These are phyloP conservation scores for Coemansia asiatica DNA, from an alignment of 192 early-diverging fungal genomes.

Conservation along the genomic window DNA sequence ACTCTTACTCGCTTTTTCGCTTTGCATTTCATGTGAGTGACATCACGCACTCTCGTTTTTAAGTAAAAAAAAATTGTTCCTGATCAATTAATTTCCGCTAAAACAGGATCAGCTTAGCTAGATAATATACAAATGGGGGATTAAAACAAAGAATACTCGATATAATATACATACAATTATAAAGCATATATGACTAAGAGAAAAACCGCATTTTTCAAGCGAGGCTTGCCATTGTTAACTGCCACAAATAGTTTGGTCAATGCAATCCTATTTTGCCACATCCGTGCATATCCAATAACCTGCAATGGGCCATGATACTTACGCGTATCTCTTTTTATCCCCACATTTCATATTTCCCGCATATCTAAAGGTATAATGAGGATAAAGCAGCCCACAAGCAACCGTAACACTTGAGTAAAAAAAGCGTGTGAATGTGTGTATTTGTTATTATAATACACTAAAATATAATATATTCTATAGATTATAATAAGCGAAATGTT, in stretches of 20 bases:
- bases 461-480: no score
- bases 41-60: background rate
- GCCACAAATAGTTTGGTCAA: background rate
- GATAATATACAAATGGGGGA: no score
- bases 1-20: no score
- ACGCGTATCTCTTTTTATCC: background rate
- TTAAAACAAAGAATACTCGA: no score
- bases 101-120: no score
- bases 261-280: background rate
- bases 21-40: no score
- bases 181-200: background rate
- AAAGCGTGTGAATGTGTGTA: background rate
- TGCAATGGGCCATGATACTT: no score
- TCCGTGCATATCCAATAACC: background rate
- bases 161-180: no score
- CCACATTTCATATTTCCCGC: background rate
- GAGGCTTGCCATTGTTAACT: background rate
- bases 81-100: background rate
- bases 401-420: background rate
- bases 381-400: background rate
- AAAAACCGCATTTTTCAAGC: background rate
- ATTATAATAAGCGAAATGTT: no score
- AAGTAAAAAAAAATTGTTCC: background rate
- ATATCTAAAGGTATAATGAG: background rate
- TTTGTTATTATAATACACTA: background rate